These are phyloP conservation scores for Trichoderma sp. DNA, from an alignment of 2,329 filamentous ascomycete genomes.

Conservation along the genomic window DNA sequence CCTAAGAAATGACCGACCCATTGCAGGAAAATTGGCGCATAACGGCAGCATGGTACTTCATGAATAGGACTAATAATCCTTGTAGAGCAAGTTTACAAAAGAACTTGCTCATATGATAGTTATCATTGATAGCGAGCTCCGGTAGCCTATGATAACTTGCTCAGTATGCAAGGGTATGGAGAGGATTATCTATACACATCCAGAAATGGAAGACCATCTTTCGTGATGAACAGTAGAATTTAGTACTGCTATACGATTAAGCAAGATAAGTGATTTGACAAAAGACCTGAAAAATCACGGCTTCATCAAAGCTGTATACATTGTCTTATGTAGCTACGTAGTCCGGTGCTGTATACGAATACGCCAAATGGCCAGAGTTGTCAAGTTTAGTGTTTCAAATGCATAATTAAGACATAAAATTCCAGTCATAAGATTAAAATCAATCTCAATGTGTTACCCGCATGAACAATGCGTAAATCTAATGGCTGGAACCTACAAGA, in stretches of 20 bases:
- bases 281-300: not conserved
- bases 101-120: not conserved
- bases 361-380: not conserved
- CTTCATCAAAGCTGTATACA: not conserved
- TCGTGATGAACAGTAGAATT: not conserved
- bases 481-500: not conserved
- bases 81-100: not conserved
- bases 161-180: not conserved
- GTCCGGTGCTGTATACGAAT: not conserved
- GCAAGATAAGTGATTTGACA: not conserved
- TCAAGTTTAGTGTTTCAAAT: not conserved
- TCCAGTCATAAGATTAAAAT: not conserved
- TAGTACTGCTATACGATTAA: not conserved
- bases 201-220: not conserved
- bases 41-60: not conserved
- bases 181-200: not conserved
- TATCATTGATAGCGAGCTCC: not conserved
- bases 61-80: not conserved
- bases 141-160: not conserved
- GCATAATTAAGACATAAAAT: not conserved
- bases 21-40: not conserved
- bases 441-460: not conserved
- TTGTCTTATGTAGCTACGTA: not conserved
- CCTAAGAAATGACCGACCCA: not conserved
- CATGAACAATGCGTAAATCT: not conserved